A percentile compares a stretch with the other conserved stretches of the same genome.
Evolutionary conservation across 2,329 filamentous ascomycete genomes (phyloP).

Genomic region (Penicillium sp.): DNA sequence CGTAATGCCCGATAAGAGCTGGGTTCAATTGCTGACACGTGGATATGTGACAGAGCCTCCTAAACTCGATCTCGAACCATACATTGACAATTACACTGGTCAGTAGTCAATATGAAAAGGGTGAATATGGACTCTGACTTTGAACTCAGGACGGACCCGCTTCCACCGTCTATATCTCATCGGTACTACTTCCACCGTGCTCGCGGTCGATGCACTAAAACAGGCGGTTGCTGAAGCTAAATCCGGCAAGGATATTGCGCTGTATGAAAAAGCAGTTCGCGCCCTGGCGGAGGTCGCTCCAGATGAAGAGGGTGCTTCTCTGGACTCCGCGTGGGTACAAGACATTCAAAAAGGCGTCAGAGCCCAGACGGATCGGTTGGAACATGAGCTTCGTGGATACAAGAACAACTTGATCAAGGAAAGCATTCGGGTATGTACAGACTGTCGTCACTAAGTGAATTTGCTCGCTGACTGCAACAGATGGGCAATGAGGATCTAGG

Average conservation of each 20-base stretch:
- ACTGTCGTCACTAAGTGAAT: not conserved
- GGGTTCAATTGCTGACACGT: not conserved
- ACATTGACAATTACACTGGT: conserved; percentile 88
- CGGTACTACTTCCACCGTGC: conserved; percentile 71
- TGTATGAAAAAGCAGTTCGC: conserved; percentile 70
- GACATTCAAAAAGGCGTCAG: conserved; percentile 66
- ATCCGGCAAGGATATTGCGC: conserved; percentile 67
- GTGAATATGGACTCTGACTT: not conserved
- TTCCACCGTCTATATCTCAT: conserved; percentile 81
- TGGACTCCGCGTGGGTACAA: conserved; percentile 76
- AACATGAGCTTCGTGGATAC: conserved; percentile 84
- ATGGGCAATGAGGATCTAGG: conserved; percentile 95
- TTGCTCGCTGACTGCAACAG: conserved; percentile 46
- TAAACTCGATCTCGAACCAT: conserved; percentile 88
- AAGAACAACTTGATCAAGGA: conserved; percentile 98
- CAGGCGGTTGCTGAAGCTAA: conserved; percentile 76
- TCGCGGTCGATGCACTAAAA: conserved; percentile 79
- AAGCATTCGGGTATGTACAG: conserved; percentile 73
- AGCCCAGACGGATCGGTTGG: conserved; percentile 71
- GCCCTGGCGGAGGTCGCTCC: conserved; percentile 65
- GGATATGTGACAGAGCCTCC: conserved; percentile 62
- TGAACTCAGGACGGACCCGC: conserved; percentile 68
- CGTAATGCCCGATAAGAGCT: conserved; percentile 5
- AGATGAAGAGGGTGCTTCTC: conserved; percentile 64
- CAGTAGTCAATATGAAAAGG: not conserved